Base-by-base conservation (phyloP, 2,329 filamentous ascomycete species). In the Pseudocercospora fuligena region DNA sequence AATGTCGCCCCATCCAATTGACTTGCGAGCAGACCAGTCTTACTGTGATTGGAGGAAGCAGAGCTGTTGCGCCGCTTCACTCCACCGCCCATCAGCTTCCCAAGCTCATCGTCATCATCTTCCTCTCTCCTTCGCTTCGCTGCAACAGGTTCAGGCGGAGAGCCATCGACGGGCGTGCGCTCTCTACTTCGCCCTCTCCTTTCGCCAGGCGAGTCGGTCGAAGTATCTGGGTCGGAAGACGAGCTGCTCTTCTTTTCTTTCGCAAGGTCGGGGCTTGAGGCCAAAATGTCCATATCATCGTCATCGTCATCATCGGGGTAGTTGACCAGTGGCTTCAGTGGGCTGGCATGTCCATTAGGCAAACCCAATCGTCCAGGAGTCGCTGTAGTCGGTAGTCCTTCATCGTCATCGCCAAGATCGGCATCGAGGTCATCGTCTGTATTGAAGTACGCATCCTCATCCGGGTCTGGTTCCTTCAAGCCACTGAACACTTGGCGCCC, bases 361-460 rank as follows among this genome's bases (percentile, higher is more conserved):
- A 83, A 61, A 49, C 62, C 64, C 70, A 31, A 58, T 58, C 67
- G 23, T 36, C 62, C 54, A 21, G 59, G 36, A 3, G 60, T 64
- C 19, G 66, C 64, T 5, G 74, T 66, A 9, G 72, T 75, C 5
- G 76, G 76, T n/a, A 78, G 62, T 33, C 70, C 72, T 12, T 76
- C 71, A 60, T 77, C 77, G 36, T 76, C 73, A 12, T 81, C 71
- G 19, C 66, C 66, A 12, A 71, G 63, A 54, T 89, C 83, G 12
- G 93, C 92, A 6, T 97, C 93, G 66, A 94, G 91, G 56, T 95
- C 92, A 73, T 97, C 94, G 0, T 92, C 93, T 0, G 87, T 88
- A 74, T 97, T 94, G 86, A 96, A 98, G 79, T 98, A 99, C 51
- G 94, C 93, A 74, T 97, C 94, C 78, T 97, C 92, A 11, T 90